These are phyloP conservation scores for Drechslerella stenobrocha DNA, from an alignment of 2,329 filamentous ascomycete genomes.

Conservation along the genomic window DNA sequence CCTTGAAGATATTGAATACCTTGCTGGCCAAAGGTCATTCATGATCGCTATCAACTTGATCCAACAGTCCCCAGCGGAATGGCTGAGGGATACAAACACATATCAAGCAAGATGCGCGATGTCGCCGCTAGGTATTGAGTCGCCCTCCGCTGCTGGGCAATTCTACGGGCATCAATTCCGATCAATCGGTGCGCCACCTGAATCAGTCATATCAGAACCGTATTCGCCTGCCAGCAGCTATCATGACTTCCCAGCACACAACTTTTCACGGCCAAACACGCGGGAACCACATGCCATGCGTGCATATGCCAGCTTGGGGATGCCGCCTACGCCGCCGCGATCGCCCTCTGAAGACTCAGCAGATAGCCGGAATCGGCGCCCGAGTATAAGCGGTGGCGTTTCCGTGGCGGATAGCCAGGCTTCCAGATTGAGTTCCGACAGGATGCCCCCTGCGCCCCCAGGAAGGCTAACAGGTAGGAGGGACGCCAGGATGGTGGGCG, in stretches of 20 bases:
- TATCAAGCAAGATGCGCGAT: background rate
- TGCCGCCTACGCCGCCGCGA: constrained; percentile 32
- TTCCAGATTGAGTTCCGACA: constrained; percentile 17
- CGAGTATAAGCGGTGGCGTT: constrained; percentile 24
- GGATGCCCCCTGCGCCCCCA: constrained; percentile 8
- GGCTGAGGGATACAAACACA: constrained; percentile 24
- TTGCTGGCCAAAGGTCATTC: constrained; percentile 39
- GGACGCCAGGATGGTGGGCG: constrained; percentile 9
- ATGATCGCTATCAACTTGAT: constrained; percentile 47
- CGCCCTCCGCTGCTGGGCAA: no score
- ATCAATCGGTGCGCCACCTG: constrained; percentile 22
- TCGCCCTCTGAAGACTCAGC: constrained; percentile 35
- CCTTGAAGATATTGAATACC: constrained; percentile 41
- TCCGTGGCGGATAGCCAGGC: constrained; percentile 11
- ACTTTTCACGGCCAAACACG: constrained; percentile 29
- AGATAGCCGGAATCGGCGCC: constrained; percentile 14
- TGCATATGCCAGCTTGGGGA: constrained; percentile 11
- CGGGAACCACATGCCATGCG: constrained; percentile 22
- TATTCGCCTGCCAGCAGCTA: constrained; percentile 15
- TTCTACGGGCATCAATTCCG: constrained; percentile 26
- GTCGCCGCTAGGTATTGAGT: no score
- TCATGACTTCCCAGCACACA: constrained; percentile 1
- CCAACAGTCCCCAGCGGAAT: constrained; percentile 42
- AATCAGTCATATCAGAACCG: constrained; percentile 19
- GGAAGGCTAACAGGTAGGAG: background rate